A percentile compares a stretch with the other conserved stretches of the same genome.
Evolutionary conservation across 371 early-diverging fungal species (phyloP).

Genomic region (Mortierella sp.): DNA sequence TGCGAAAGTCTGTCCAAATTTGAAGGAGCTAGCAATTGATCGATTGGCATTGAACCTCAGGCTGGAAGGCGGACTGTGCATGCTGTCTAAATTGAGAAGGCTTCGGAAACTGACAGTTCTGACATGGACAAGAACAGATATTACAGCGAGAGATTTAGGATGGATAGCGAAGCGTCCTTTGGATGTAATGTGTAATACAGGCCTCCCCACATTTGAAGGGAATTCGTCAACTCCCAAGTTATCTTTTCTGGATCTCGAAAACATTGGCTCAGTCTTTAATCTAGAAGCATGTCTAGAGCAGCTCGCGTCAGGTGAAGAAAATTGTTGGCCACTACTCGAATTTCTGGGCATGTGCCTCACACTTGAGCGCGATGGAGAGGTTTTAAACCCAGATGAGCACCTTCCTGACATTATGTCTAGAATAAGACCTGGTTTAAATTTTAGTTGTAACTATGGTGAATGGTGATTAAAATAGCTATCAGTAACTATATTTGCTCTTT

Average conservation of each 20-base stretch:
- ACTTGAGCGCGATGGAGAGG: background rate
- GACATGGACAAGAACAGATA: conserved; percentile 6
- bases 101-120: conserved; percentile 11
- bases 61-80: conserved; percentile 11
- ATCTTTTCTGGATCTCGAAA: conserved; percentile 13
- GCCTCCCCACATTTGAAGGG: too few species aligned
- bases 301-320: background rate
- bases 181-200: background rate
- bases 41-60: conserved; percentile 4
- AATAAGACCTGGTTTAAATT: conserved; percentile 5
- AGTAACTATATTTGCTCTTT: too few species aligned
- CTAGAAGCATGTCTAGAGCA: conserved; percentile 9
- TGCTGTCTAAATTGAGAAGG: conserved; percentile 14
- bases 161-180: conserved; percentile 8
- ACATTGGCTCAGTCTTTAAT: conserved; percentile 10
- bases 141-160: conserved; percentile 11
- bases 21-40: conserved; percentile 9
- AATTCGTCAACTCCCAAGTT: too few species aligned
- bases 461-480: too few species aligned
- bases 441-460: conserved; percentile 11
- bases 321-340: conserved; percentile 19
- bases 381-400: conserved; percentile 5
- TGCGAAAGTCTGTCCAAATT: conserved; percentile 19
- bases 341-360: conserved; percentile 10
- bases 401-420: conserved; percentile 3